Evolutionary conservation across 2,329 filamentous ascomycete species (phyloP).

Genomic region (Arthrobotrys musiformis): DNA sequence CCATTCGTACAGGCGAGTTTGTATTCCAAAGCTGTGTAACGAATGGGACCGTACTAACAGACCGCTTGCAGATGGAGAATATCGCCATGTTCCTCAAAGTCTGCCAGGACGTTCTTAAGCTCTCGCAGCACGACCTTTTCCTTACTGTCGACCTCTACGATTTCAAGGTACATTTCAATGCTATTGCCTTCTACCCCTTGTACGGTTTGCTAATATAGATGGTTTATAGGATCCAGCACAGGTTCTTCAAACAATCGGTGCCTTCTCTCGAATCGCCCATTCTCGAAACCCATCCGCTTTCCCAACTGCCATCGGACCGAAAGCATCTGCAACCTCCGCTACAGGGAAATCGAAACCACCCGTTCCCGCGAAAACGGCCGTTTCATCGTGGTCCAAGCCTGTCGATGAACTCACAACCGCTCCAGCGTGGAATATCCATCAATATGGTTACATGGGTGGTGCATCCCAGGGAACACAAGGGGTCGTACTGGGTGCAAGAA

Average conservation of each 20-base stretch:
- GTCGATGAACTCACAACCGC: conserved; percentile 81
- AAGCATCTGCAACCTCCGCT: conserved; percentile 63
- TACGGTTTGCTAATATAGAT: not conserved
- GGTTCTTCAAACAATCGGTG: conserved; percentile 88
- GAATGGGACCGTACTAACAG: not conserved
- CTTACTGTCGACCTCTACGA: conserved; percentile 97
- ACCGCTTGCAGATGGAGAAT: conserved; percentile 82
- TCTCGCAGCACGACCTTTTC: conserved; percentile 94
- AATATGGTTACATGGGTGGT: conserved; percentile 98
- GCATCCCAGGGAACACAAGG: conserved; percentile 96
- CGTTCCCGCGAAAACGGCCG: conserved; percentile 63
- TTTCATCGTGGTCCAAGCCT: conserved; percentile 91
- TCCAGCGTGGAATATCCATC: conserved; percentile 97
- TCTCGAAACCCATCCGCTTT: conserved; percentile 78
- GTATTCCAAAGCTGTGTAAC: not conserved
- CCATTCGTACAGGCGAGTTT: conserved; percentile 81
- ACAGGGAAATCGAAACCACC: conserved; percentile 44
- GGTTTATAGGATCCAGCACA: conserved; percentile 78
- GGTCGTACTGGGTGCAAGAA: conserved; percentile 87
- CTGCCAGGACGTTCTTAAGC: conserved; percentile 82
- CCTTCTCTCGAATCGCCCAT: conserved; percentile 89
- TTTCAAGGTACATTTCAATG: conserved; percentile 68
- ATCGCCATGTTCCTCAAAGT: conserved; percentile 94
- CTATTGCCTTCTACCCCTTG: not conserved
- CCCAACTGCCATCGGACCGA: conserved; percentile 74